Conservation (phyloP, 2,329 filamentous ascomycete genomes). For the Phaeosphaeria sp. region DNA sequence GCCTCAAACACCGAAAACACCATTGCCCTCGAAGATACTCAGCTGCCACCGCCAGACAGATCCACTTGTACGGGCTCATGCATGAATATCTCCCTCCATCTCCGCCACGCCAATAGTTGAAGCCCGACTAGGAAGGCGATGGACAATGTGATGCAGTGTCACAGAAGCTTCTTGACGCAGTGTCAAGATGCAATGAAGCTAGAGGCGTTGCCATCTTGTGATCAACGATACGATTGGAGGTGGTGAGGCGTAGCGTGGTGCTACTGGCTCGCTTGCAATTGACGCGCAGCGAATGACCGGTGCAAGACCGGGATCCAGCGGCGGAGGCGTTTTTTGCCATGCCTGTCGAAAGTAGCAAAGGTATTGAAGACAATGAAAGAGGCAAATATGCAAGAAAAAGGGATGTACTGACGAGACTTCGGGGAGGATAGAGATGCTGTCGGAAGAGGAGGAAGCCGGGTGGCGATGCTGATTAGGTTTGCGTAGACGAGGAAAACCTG, state of each 20-base stretch:
- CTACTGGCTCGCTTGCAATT: constrained; percentile 36
- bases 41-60: constrained; percentile 24
- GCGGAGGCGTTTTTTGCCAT: constrained; percentile 12
- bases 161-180: constrained; percentile 15
- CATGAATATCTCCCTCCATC: constrained; percentile 23
- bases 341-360: constrained; percentile 7
- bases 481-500: not conserved
- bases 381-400: constrained; percentile 30
- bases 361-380: constrained; percentile 8
- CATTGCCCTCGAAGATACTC: not conserved
- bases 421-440: not conserved
- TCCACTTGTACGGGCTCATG: constrained; percentile 21
- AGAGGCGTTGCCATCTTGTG: constrained; percentile 22
- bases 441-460: constrained; percentile 1
- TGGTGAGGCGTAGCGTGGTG: constrained; percentile 24
- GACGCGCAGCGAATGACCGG: constrained; percentile 35
- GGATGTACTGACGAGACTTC: constrained; percentile 14
- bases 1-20: not conserved
- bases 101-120: constrained; percentile 23
- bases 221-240: constrained; percentile 34
- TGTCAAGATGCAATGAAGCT: constrained; percentile 13
- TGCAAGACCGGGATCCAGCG: constrained; percentile 15
- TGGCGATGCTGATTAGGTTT: not conserved
- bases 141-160: constrained; percentile 13
- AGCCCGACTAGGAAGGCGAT: constrained; percentile 14